Percentiles rank a stretch among this genome's conserved stretches.
Conservation (phyloP, 768 basidiomycete genomes). For the Daedaleopsis sinensis region DNA sequence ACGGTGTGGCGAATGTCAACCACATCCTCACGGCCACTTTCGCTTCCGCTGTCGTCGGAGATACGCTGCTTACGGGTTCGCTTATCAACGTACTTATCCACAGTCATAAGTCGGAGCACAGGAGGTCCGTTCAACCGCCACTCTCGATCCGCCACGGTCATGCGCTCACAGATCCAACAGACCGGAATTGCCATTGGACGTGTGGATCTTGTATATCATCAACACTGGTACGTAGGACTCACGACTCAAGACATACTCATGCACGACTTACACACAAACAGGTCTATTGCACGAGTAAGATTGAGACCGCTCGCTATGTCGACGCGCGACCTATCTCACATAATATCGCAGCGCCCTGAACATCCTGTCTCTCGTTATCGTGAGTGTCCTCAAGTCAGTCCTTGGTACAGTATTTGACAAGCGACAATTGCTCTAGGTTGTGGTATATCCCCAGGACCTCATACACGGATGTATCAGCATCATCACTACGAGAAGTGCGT, state of each 20-base stretch:
- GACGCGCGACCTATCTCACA: not conserved
- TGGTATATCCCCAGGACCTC: constrained; percentile 1
- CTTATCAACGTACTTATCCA: not conserved
- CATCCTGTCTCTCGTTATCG: constrained; percentile 1
- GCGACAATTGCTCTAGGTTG: not conserved
- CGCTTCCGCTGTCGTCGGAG: not conserved
- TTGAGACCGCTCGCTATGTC: too few species aligned
- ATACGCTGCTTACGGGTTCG: constrained; percentile 11
- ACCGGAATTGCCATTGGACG: constrained; percentile 5
- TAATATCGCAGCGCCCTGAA: not conserved
- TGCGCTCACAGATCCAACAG: not conserved
- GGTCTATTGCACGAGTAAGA: constrained; percentile 4
- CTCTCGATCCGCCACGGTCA: not conserved
- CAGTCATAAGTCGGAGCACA: not conserved
- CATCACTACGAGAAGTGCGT: constrained; percentile 6
- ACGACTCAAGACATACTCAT: not conserved
- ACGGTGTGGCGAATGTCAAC: constrained; percentile 1
- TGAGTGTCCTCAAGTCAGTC: not conserved
- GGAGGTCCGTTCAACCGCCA: not conserved
- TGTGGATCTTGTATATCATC: constrained; percentile 8
- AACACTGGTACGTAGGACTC: constrained; percentile 1
- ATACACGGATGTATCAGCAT: constrained; percentile 11
- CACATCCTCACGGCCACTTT: constrained; percentile 2
- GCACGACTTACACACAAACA: not conserved
- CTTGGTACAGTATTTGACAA: not conserved